Conservation (phyloP, 2,329 filamentous ascomycete species). For the Fusarium buharicum region DNA sequence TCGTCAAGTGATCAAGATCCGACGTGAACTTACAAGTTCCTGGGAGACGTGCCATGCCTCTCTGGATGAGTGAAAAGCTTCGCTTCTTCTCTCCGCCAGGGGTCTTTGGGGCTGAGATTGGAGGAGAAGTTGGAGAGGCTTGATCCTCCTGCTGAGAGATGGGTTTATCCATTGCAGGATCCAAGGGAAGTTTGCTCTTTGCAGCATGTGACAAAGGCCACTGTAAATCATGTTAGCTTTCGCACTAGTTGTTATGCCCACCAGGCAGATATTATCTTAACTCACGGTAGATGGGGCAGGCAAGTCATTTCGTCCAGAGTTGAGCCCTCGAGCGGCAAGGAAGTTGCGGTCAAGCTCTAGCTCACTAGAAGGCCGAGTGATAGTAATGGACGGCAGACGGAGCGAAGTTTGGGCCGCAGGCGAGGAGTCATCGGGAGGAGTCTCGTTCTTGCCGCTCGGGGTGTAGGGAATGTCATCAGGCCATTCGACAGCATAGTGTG, state of each 20-base stretch:
- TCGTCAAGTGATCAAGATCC: rapidly evolving
- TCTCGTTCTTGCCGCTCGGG: not conserved
- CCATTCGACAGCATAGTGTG: conserved; percentile 67
- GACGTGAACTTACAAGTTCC: conserved; percentile 9
- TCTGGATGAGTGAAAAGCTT: not conserved
- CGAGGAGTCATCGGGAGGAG: not conserved
- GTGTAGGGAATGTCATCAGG: conserved; percentile 47
- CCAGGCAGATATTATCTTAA: not conserved
- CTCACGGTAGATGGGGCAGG: conserved; percentile 1
- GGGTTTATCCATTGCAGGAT: not conserved
- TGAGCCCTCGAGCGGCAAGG: not conserved
- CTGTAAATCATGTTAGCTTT: conserved; percentile 3
- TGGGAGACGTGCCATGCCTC: not conserved
- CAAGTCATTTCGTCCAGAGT: not conserved
- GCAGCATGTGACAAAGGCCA: not conserved
- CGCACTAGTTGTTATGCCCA: too few species aligned
- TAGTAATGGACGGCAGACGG: not conserved
- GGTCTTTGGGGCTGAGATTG: not conserved
- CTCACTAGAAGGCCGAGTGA: not conserved
- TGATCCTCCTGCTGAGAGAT: conserved; percentile 2
- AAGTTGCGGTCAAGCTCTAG: not conserved
- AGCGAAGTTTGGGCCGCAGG: not conserved
- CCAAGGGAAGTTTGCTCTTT: not conserved
- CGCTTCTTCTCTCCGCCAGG: not conserved
- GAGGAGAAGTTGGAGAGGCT: conserved; percentile 1